Evolutionary conservation across 345 rosid genomes (phyloP), one percentile per base, ranked within the genome.

Genomic region (Linum usitatissimum): DNA sequence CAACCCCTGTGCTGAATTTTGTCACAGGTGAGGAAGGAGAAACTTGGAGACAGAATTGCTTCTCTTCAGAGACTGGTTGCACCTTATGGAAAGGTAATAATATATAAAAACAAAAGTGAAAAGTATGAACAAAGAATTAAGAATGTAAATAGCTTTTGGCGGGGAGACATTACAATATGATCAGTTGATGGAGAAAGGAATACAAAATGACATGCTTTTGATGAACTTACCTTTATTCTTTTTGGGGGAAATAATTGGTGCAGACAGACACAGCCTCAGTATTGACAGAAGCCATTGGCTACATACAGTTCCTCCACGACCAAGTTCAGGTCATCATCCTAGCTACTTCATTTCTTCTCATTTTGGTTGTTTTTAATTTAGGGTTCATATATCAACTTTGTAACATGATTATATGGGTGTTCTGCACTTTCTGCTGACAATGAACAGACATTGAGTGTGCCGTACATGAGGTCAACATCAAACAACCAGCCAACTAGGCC

Each of bases 261-360:
- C 88, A 86, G 91, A 80, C 85, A 66, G 88, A 86, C 73, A 81
- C 88, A 18, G 91, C 86, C 55, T 73, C 88, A 62, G 91, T 86
- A 62, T 63, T 86, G 72, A 79, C 82, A 64, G 86, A 86, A 65
- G 83, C 88, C 42, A 77, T 81, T 64, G 85, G 86, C 34, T 82
- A 82, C 67, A 82, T 84, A 31, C 77, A 82, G 51, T 84, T 82
- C 79, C 81, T 86, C 55, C 94, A 81, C 61, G 78, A 84, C 76
- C 94, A 81, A 78, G 68, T 79, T 60, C 73, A 86, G 93, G 86
- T 72, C 51, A 40, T 42, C 8, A 38, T n/a, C n/a, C n/a, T n/a
- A n/a, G n/a, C n/a, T n/a, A n/a, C n/a, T n/a, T n/a, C n/a, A n/a
- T n/a, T n/a, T 13, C 14, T 45, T 45, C 51, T 10, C 10, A 10